Percentiles rank a stretch among this genome's conserved stretches.
Evolutionary conservation across 345 rosid species (phyloP).

Genomic region (Lagerstroemia speciosa): DNA sequence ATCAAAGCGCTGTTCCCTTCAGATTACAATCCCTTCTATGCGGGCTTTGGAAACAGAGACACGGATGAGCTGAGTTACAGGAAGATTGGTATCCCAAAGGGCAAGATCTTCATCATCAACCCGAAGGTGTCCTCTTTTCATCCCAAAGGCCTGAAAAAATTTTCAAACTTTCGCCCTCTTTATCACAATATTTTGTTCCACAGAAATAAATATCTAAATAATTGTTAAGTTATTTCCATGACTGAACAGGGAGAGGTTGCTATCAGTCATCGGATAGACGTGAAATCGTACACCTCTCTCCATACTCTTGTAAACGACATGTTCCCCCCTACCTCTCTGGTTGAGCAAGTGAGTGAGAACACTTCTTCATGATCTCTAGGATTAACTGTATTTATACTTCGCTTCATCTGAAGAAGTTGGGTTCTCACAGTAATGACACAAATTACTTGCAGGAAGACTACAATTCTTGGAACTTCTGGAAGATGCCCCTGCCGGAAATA

Average conservation of each 20-base stretch:
- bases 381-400: too few relatives aligned
- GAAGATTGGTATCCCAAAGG: constrained; percentile 88
- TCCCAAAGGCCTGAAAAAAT: neutral
- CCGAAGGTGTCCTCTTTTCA: constrained; percentile 50
- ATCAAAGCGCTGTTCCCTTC: constrained; percentile 77
- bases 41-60: constrained; percentile 90
- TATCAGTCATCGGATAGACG: constrained; percentile 63
- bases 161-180: neutral
- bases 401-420: too few relatives aligned
- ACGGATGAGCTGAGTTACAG: constrained; percentile 86
- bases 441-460: constrained; percentile 61
- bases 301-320: constrained; percentile 89
- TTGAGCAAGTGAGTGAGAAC: constrained; percentile 52
- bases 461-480: constrained; percentile 85
- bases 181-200: neutral
- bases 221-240: neutral
- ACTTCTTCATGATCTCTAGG: too few relatives aligned
- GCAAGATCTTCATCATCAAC: constrained; percentile 84
- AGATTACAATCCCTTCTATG: constrained; percentile 86
- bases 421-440: neutral
- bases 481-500: constrained; percentile 47
- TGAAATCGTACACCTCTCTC: constrained; percentile 69
- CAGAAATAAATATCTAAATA: too few relatives aligned
- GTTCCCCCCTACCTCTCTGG: constrained; percentile 75
- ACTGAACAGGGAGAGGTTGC: constrained; percentile 81